A percentile compares a stretch with the other conserved stretches of the same genome.
Evolutionary conservation across 164 flowering plant species (phyloP).

Genomic region (Vitis cinerea): DNA sequence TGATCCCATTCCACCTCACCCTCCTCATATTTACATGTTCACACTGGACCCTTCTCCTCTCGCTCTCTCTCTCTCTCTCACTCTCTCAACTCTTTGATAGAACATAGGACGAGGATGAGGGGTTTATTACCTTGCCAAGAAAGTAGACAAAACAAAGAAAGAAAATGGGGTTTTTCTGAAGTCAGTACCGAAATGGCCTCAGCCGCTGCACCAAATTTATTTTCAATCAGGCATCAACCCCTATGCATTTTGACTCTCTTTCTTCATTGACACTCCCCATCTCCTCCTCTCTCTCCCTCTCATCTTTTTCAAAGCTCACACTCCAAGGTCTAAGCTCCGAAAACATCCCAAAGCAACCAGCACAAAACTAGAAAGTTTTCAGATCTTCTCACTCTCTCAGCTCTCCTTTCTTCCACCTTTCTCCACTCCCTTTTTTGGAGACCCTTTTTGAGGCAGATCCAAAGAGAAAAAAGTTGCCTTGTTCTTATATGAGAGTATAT

Average conservation of each 20-base stretch:
- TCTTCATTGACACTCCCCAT: too few species aligned
- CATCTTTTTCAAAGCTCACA: conserved; percentile 21
- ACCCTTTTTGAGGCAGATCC: background rate
- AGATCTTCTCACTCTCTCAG: background rate
- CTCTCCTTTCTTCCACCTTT: background rate
- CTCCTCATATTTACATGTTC: too few species aligned
- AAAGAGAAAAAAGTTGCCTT: background rate
- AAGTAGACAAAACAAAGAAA: background rate
- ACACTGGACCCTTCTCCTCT: background rate
- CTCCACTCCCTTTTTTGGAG: background rate
- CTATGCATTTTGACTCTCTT: conserved; percentile 22
- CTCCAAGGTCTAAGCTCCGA: conserved; percentile 6
- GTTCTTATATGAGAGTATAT: too few species aligned
- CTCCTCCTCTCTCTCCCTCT: background rate
- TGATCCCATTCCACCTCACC: too few species aligned
- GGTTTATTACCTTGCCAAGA: too few species aligned
- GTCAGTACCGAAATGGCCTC: conserved; percentile 5
- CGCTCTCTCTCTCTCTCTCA: conserved; percentile 9
- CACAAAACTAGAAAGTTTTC: background rate
- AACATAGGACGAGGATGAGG: too few species aligned
- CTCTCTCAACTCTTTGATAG: too few species aligned
- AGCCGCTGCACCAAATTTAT: conserved; percentile 16
- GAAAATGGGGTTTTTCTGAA: conserved; percentile 16
- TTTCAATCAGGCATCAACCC: conserved; percentile 18
- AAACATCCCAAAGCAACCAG: background rate